phyloP scores from a whole-genome alignment of 495 filamentous ascomycete genomes.

The Cladorrhinum samala region DNA sequence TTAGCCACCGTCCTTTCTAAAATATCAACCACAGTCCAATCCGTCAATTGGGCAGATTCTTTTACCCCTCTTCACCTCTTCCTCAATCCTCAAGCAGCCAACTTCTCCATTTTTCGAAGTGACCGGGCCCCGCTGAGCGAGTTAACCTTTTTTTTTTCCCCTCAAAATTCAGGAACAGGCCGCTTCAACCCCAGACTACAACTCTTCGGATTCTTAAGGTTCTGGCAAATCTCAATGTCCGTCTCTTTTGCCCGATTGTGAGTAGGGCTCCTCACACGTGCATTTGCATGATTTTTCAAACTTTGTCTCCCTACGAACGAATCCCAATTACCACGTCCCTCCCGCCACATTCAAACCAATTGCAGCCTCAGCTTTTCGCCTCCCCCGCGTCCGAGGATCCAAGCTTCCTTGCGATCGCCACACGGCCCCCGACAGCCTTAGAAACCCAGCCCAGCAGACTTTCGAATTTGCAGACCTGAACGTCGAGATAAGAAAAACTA shows the following conservation, averaged over 20 bases:
- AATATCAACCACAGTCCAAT: background rate
- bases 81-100: no score
- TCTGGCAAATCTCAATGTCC: background rate
- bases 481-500: background rate
- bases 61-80: no score
- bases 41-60: no score
- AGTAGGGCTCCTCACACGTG: background rate
- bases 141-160: no score
- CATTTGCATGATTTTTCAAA: no score
- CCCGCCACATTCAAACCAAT: background rate
- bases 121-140: no score
- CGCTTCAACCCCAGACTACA: no score
- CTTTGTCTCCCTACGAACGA: background rate
- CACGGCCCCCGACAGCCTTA: no score
- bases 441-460: no score
- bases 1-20: background rate
- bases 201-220: background rate
- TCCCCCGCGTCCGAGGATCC: slow-evolving; percentile 11
- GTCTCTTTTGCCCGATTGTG: slow-evolving; percentile 7
- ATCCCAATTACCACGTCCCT: background rate
- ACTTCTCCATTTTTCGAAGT: no score
- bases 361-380: slow-evolving; percentile 9
- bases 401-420: slow-evolving; percentile 2
- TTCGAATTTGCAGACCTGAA: no score
- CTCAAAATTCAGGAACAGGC: no score